Percentiles rank a stretch among this genome's conserved stretches.
phyloP scores from a whole-genome alignment of 768 basidiomycete genomes.

The Psilocybe azurescens region DNA sequence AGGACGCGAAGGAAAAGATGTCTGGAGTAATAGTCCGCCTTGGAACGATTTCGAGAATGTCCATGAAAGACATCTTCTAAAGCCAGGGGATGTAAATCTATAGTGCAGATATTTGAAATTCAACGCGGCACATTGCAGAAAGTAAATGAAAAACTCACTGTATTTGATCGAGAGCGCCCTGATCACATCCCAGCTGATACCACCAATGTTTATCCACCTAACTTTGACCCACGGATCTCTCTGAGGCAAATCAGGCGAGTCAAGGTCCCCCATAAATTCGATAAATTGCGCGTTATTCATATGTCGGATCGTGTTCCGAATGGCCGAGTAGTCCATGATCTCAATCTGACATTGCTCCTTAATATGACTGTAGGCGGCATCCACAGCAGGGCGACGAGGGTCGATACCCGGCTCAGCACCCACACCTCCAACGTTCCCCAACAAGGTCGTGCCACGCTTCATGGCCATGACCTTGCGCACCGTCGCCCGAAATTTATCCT shows the following conservation, averaged over 20 bases:
- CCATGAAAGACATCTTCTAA: constrained; percentile 73
- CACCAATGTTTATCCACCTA: constrained; percentile 77
- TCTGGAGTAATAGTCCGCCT: constrained; percentile 71
- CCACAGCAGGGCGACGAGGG: constrained; percentile 63
- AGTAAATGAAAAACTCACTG: constrained; percentile 40
- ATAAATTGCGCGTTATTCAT: constrained; percentile 70
- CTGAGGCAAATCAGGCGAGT: constrained; percentile 39
- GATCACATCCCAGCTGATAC: constrained; percentile 75
- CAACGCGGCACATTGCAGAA: background rate
- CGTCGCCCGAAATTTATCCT: constrained; percentile 55
- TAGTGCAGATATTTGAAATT: background rate
- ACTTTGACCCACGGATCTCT: constrained; percentile 70
- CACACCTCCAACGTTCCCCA: constrained; percentile 40
- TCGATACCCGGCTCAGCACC: constrained; percentile 79
- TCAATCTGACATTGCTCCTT: constrained; percentile 68
- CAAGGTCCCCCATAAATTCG: constrained; percentile 49
- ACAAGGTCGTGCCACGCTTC: constrained; percentile 53
- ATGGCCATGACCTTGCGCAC: constrained; percentile 70
- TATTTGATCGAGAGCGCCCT: constrained; percentile 70
- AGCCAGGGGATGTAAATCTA: constrained; percentile 74
- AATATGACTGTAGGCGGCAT: constrained; percentile 60
- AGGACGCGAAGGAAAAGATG: constrained; percentile 77
- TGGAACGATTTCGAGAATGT: constrained; percentile 59
- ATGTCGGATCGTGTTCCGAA: constrained; percentile 55
- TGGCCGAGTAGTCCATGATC: constrained; percentile 66